These are phyloP conservation scores for Psilocybe tampanensis DNA, from an alignment of 768 basidiomycete species.

Conservation along the genomic window DNA sequence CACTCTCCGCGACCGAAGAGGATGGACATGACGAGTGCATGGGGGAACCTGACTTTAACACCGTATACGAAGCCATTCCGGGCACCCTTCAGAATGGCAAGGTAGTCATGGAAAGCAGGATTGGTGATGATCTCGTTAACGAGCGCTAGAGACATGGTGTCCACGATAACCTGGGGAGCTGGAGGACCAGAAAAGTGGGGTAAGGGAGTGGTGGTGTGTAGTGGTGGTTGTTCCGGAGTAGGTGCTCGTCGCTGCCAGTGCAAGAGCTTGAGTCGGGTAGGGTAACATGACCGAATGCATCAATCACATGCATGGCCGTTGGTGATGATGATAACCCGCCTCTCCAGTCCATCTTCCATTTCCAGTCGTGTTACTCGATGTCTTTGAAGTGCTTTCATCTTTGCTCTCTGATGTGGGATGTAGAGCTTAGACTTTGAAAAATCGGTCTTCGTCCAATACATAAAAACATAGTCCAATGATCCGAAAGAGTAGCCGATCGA, in stretches of 20 bases:
- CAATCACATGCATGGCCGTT: constrained; percentile 17
- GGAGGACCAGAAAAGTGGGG: constrained; percentile 6
- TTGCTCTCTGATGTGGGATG: neutral
- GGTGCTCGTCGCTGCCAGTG: constrained; percentile 6
- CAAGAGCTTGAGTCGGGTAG: neutral
- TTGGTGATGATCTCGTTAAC: constrained; percentile 55
- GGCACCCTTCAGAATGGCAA: constrained; percentile 93
- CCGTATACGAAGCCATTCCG: constrained; percentile 91
- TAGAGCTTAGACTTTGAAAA: neutral
- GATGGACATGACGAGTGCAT: constrained; percentile 95
- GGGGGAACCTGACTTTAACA: constrained; percentile 91
- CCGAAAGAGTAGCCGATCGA: neutral
- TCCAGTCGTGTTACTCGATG: neutral
- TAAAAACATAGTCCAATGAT: neutral
- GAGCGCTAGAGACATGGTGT: constrained; percentile 30
- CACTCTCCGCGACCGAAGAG: constrained; percentile 92
- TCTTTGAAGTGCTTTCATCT: neutral
- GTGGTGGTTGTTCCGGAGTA: constrained; percentile 15
- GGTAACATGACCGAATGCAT: constrained; percentile 8
- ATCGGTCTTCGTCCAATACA: neutral
- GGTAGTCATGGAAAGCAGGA: constrained; percentile 85
- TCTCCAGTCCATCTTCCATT: neutral
- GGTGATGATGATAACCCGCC: neutral
- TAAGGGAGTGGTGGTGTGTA: constrained; percentile 1
- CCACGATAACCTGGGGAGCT: constrained; percentile 3